A percentile compares a stretch with the other conserved stretches of the same genome.
Conservation (phyloP, 2,329 filamentous ascomycete species). For the Madurella fahalii region DNA sequence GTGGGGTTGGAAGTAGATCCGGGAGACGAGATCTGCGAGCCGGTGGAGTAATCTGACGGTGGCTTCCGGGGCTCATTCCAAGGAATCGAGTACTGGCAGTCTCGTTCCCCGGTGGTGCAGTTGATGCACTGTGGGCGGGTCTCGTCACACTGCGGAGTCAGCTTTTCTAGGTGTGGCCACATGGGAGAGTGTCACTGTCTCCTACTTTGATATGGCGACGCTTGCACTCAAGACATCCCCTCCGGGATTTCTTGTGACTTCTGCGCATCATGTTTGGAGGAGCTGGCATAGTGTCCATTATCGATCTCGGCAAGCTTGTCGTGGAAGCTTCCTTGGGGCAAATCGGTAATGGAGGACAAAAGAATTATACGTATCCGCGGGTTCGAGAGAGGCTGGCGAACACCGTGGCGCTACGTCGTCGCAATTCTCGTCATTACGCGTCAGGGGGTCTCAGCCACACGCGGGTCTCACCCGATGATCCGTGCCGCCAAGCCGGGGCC, state of each 20-base stretch:
- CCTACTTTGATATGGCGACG: conserved; percentile 31
- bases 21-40: conserved; percentile 8
- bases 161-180: neutral
- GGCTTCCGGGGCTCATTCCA: conserved; percentile 1
- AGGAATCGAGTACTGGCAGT: conserved; percentile 26
- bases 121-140: conserved; percentile 30
- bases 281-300: neutral
- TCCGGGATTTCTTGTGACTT: conserved; percentile 31
- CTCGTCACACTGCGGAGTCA: conserved; percentile 29
- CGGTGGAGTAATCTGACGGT: conserved; percentile 11
- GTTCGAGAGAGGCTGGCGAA: neutral
- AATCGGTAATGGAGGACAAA: neutral
- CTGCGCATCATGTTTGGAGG: conserved; percentile 22
- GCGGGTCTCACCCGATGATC: neutral
- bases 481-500: neutral
- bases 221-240: conserved; percentile 33
- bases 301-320: neutral
- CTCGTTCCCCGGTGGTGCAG: conserved; percentile 28
- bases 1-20: neutral
- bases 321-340: neutral
- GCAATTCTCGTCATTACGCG: conserved; percentile 14
- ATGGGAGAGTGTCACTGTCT: neutral
- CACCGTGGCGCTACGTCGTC: neutral
- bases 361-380: neutral
- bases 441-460: conserved; percentile 11